These are phyloP conservation scores for Fistulifera pelliculosa DNA, from an alignment of 108 stramenopile genomes.

Conservation along the genomic window DNA sequence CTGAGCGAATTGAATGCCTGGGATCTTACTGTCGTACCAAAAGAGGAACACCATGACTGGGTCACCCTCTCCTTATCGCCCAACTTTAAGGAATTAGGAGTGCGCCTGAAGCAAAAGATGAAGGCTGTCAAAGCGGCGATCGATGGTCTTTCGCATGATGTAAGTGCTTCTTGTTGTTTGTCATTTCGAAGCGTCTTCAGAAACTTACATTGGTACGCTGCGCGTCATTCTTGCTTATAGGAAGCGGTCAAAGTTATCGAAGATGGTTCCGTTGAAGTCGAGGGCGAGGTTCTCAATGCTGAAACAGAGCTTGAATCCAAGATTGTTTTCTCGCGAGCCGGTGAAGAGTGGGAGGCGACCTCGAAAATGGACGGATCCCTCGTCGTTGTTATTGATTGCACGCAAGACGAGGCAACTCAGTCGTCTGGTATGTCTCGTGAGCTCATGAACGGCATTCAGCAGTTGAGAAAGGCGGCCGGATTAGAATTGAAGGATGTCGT, in stretches of 20 bases:
- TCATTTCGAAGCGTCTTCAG: neutral
- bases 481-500: conserved; percentile 80
- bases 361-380: conserved; percentile 79
- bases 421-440: conserved; percentile 88
- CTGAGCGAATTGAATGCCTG: conserved; percentile 94
- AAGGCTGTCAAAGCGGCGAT: conserved; percentile 52
- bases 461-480: conserved; percentile 90
- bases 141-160: conserved; percentile 48
- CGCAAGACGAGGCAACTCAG: conserved; percentile 90
- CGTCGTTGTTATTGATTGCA: conserved; percentile 92
- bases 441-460: conserved; percentile 93
- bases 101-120: conserved; percentile 93
- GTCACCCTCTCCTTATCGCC: conserved; percentile 87
- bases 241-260: conserved; percentile 78
- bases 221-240: neutral
- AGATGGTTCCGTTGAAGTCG: conserved; percentile 69
- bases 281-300: conserved; percentile 62
- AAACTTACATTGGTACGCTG: neutral
- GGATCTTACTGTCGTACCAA: conserved; percentile 71
- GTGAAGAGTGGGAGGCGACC: conserved; percentile 82
- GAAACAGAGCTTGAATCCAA: conserved; percentile 80
- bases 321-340: conserved; percentile 87
- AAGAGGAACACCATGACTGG: conserved; percentile 84
- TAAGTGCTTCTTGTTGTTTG: conserved; percentile 8
- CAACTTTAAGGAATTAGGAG: conserved; percentile 85